phyloP scores from a whole-genome alignment of 2,329 filamentous ascomycete species.

The Purpureocillium lavendulum region DNA sequence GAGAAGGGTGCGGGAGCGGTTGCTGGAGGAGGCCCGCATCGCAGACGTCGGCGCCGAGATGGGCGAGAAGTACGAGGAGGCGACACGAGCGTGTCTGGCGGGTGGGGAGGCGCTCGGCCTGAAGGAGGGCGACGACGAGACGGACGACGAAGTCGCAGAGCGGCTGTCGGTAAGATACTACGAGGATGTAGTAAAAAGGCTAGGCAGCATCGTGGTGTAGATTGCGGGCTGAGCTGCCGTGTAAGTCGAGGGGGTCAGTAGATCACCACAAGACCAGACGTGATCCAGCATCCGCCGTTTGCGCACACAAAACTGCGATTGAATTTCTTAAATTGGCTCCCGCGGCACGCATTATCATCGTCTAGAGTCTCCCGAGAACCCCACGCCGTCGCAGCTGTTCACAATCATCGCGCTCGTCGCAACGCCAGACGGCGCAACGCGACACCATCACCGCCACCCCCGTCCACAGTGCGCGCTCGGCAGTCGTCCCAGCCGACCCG shows the following conservation, averaged over 20 bases:
- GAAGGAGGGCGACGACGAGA: conserved; percentile 29
- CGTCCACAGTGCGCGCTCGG: too few species aligned
- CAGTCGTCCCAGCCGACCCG: not conserved
- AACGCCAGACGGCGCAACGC: too few species aligned
- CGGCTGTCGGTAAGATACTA: conserved; percentile 31
- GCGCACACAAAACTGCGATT: too few species aligned
- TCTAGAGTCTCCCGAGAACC: too few species aligned
- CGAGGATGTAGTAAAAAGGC: conserved; percentile 34
- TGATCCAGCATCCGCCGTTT: too few species aligned
- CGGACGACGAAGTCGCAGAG: conserved; percentile 27
- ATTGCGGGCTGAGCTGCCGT: not conserved
- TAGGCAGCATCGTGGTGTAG: conserved; percentile 27
- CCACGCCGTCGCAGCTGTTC: too few species aligned
- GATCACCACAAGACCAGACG: too few species aligned
- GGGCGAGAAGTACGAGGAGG: conserved; percentile 30
- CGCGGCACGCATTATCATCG: too few species aligned
- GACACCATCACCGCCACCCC: too few species aligned
- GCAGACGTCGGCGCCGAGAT: conserved; percentile 26
- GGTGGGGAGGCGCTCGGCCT: conserved; percentile 29
- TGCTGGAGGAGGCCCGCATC: conserved; percentile 21
- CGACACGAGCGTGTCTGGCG: conserved; percentile 25
- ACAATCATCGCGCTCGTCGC: too few species aligned
- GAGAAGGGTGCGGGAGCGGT: conserved; percentile 22
- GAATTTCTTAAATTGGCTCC: too few species aligned
- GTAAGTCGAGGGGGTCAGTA: too few species aligned